Conservation (phyloP, 2,329 filamentous ascomycete genomes). For the Drechslerella stenobrocha region DNA sequence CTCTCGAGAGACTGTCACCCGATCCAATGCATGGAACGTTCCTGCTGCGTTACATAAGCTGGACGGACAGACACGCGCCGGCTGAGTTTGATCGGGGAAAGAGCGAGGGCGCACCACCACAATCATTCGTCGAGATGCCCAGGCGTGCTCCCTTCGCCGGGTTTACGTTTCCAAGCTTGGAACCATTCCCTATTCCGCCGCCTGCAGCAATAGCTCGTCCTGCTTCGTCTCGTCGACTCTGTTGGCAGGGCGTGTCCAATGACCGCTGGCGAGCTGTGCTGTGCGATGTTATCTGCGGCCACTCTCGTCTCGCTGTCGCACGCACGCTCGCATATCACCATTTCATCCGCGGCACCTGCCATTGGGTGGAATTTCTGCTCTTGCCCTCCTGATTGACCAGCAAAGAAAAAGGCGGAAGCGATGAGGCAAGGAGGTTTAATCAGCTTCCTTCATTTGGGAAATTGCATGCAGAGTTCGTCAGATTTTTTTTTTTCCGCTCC, state of each 20-base stretch:
- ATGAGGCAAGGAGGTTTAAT: conserved; percentile 26
- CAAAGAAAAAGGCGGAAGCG: conserved; percentile 19
- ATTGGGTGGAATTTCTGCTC: conserved; percentile 26
- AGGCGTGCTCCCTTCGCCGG: neutral
- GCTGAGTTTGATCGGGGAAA: conserved; percentile 5
- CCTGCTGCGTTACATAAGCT: conserved; percentile 1
- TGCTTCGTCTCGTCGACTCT: conserved; percentile 13
- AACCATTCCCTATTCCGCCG: conserved; percentile 48
- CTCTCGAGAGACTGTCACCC: conserved; percentile 6
- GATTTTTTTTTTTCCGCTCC: conserved; percentile 19
- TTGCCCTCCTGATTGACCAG: conserved; percentile 18
- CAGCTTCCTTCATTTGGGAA: conserved; percentile 38
- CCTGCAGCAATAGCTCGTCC: conserved; percentile 23
- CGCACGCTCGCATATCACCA: conserved; percentile 35
- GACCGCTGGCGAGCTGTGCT: conserved; percentile 34
- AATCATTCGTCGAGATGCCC: too few species aligned
- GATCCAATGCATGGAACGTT: neutral
- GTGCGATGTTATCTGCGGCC: conserved; percentile 26
- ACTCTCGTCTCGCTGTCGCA: conserved; percentile 8
- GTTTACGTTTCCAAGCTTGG: conserved; percentile 46
- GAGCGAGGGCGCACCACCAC: neutral
- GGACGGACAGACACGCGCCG: conserved; percentile 3
- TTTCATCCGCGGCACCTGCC: conserved; percentile 42
- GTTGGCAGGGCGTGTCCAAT: conserved; percentile 43
- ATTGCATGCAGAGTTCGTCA: conserved; percentile 38